phyloP scores from a whole-genome alignment of 1,139 yeast genomes.

The Taphrina wiesneri region DNA sequence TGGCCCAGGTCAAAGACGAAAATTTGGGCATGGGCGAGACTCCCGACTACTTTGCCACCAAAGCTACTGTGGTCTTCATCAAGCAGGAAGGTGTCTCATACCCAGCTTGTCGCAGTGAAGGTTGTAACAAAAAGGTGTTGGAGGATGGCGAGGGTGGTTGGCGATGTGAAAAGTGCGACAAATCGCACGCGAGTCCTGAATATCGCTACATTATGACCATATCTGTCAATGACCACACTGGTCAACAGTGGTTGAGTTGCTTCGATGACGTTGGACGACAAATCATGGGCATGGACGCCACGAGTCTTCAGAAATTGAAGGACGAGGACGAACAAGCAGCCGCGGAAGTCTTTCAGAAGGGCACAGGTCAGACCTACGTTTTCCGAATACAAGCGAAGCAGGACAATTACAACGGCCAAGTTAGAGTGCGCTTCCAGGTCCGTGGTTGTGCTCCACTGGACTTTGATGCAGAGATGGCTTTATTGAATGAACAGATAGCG shows the following conservation, averaged over 20 bases:
- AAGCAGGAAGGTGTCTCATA: slow-evolving; percentile 77
- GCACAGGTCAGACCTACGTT: slow-evolving; percentile 66
- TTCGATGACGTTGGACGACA: slow-evolving; percentile 81
- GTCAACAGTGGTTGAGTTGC: slow-evolving; percentile 81
- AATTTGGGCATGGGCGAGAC: slow-evolving; percentile 68
- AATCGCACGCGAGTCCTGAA: slow-evolving; percentile 64
- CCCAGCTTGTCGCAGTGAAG: slow-evolving; percentile 76
- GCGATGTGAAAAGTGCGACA: slow-evolving; percentile 93
- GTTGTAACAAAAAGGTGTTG: slow-evolving; percentile 80
- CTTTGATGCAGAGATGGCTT: slow-evolving; percentile 18
- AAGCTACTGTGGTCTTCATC: slow-evolving; percentile 70
- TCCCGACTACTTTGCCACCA: slow-evolving; percentile 74
- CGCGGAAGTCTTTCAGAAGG: slow-evolving; percentile 53
- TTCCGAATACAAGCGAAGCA: slow-evolving; percentile 80
- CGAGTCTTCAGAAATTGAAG: slow-evolving; percentile 51
- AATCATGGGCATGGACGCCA: slow-evolving; percentile 69
- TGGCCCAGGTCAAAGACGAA: slow-evolving; percentile 66
- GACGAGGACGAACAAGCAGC: slow-evolving; percentile 53
- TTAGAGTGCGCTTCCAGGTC: slow-evolving; percentile 63
- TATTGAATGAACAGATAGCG: slow-evolving; percentile 19
- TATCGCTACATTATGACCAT: slow-evolving; percentile 76
- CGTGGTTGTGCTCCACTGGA: slow-evolving; percentile 17
- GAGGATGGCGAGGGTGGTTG: slow-evolving; percentile 64
- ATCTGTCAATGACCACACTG: slow-evolving; percentile 74
- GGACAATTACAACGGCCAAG: slow-evolving; percentile 78